A percentile compares a stretch with the other conserved stretches of the same genome.
Evolutionary conservation across 768 basidiomycete genomes (phyloP).

Genomic region (Collybiopsis confluens): DNA sequence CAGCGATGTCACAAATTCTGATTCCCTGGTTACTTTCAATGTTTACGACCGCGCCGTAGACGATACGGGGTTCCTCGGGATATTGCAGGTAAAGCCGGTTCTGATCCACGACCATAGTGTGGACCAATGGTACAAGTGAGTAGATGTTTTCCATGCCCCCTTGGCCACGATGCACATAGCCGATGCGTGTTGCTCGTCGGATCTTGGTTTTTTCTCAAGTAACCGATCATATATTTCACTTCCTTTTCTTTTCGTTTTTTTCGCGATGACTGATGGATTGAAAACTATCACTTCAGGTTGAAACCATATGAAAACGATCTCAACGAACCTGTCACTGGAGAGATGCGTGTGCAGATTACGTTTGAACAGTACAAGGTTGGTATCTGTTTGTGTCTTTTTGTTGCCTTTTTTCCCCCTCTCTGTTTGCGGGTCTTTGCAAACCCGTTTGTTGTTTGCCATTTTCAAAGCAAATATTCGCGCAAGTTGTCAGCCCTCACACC

Average conservation of each 20-base stretch:
- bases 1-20: slow-evolving; percentile 92
- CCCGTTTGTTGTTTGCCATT: no score
- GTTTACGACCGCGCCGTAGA: slow-evolving; percentile 85
- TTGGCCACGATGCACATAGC: slow-evolving; percentile 9
- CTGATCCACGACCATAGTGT: slow-evolving; percentile 91
- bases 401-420: slow-evolving; percentile 16
- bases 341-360: slow-evolving; percentile 91
- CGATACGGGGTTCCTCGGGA: slow-evolving; percentile 88
- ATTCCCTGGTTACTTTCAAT: slow-evolving; percentile 79
- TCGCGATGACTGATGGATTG: slow-evolving; percentile 4
- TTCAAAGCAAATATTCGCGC: not conserved
- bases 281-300: slow-evolving; percentile 41
- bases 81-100: slow-evolving; percentile 85
- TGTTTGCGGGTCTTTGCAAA: not conserved
- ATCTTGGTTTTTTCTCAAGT: slow-evolving; percentile 11
- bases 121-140: slow-evolving; percentile 96
- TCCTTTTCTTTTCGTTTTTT: not conserved
- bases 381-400: slow-evolving; percentile 10
- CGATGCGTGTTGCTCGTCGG: slow-evolving; percentile 7
- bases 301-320: slow-evolving; percentile 49
- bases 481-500: not conserved
- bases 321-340: slow-evolving; percentile 82
- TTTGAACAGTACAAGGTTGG: slow-evolving; percentile 88
- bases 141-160: slow-evolving; percentile 16
- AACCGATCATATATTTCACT: not conserved